Evolutionary conservation across 2,329 filamentous ascomycete species (phyloP).

Genomic region (Botrytis sinoallii): DNA sequence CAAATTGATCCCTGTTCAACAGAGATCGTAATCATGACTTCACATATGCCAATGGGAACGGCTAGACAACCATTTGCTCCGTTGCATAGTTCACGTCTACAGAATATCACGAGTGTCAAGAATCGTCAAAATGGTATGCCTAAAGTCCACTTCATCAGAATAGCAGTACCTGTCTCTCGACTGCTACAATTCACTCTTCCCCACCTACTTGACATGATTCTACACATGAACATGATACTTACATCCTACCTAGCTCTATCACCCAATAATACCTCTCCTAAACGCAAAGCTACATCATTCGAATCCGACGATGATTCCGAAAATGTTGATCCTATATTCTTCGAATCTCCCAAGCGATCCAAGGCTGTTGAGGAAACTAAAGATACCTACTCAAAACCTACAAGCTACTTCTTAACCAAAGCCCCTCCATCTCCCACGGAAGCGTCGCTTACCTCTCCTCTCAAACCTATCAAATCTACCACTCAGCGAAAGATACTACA

Average conservation of each 20-base stretch:
- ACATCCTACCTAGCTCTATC: constrained; percentile 25
- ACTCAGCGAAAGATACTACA: constrained; percentile 45
- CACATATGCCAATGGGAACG: constrained; percentile 31
- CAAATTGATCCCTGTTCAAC: neutral
- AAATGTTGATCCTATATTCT: constrained; percentile 58
- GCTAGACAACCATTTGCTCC: constrained; percentile 70
- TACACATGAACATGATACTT: constrained; percentile 26
- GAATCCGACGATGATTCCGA: constrained; percentile 52
- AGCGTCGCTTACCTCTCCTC: constrained; percentile 22
- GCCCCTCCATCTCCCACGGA: constrained; percentile 38
- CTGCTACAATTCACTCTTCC: neutral
- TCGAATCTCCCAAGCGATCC: constrained; percentile 51
- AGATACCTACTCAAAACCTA: constrained; percentile 15
- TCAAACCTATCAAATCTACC: constrained; percentile 26
- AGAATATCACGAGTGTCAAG: constrained; percentile 70
- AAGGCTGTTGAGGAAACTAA: constrained; percentile 13
- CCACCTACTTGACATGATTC: neutral
- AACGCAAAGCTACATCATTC: constrained; percentile 56
- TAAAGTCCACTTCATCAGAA: constrained; percentile 8
- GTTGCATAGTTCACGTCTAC: constrained; percentile 65
- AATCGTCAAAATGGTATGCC: constrained; percentile 69
- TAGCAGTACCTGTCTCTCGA: neutral
- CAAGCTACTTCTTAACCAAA: constrained; percentile 34
- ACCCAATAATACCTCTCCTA: constrained; percentile 36
- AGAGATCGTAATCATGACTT: constrained; percentile 29